Conservation (phyloP, 2,329 filamentous ascomycete species). For the Aureobasidium sp. region DNA sequence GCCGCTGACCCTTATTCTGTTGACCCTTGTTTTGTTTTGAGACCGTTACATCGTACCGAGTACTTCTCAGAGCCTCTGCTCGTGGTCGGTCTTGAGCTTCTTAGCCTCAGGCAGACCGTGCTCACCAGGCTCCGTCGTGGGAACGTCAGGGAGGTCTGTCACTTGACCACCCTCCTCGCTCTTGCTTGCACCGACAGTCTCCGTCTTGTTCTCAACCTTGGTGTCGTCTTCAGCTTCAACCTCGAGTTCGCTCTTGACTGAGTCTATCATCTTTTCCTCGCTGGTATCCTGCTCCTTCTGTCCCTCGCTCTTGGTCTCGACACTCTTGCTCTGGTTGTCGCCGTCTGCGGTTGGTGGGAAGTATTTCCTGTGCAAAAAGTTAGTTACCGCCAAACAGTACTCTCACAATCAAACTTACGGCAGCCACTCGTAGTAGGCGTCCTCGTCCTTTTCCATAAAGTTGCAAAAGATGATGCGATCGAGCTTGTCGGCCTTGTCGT, state of each 20-base stretch:
- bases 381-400: background rate
- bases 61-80: conserved; percentile 19
- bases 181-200: conserved; percentile 9
- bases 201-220: background rate
- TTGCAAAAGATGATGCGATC: conserved; percentile 78
- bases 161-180: conserved; percentile 24
- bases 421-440: conserved; percentile 61
- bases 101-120: conserved; percentile 40
- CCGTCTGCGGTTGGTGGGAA: conserved; percentile 41
- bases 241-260: background rate
- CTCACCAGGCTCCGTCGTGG: conserved; percentile 40
- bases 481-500: conserved; percentile 40
- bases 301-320: background rate
- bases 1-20: background rate
- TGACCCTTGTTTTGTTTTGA: background rate
- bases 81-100: conserved; percentile 35
- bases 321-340: conserved; percentile 3
- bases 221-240: background rate
- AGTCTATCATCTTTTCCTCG: background rate
- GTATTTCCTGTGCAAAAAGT: conserved; percentile 32
- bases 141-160: conserved; percentile 43
- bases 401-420: conserved; percentile 58
- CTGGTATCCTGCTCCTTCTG: background rate
- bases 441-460: conserved; percentile 70
- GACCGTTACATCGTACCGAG: background rate